Evolutionary conservation across 108 stramenopile species (phyloP), one percentile per base, ranked within the genome.

Genomic region (Craspedostauros australis): DNA sequence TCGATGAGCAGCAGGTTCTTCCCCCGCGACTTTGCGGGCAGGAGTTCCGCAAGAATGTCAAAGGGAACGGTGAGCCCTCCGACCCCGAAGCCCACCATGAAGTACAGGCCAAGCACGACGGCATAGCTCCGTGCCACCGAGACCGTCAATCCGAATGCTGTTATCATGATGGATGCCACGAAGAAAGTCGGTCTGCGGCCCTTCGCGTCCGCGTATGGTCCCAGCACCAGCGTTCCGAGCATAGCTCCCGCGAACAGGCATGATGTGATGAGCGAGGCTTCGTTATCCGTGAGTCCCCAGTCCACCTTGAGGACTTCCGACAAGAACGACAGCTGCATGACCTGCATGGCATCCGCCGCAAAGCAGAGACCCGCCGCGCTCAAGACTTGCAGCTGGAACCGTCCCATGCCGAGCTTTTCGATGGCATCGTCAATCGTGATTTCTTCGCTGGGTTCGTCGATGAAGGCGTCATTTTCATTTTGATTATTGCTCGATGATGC

Each of bases 281-380:
- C 72, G 18, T 68, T 49, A 20, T 56, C 44, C 8, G 57, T 73
- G 27, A 94, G 57, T 7, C 64, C 53, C 86, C 86, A 90, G 31
- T 84, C 76, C n/a, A 46, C 53, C 36, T 82, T 66, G 12, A 90
- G 54, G 19, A 79, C 80, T 31, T 73, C 32, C 12, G 88, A 57
- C 2, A 94, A 39, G 40, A 94, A 88, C 0, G 73, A 71, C 14
- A 94, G 62, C 7, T 88, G 30, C 46, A 87, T 59, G 7, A 90
- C 67, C 66, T 94, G 84, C 51, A 88, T 79, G 28, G 83, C 81
- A 55, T 94, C 93, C 7, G 86, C 70, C 3, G 80, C 79, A 78
- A 94, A 94, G 42, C 86, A 86, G 1, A 90, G 39, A 8, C 93
- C 93, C 7, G 84, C 75, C 0, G 88, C 82, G 24, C 69, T 62